A percentile compares a stretch with the other conserved stretches of the same genome.
These are phyloP conservation scores for Gelatoporia subvermispora DNA, from an alignment of 768 basidiomycete species.

Conservation along the genomic window DNA sequence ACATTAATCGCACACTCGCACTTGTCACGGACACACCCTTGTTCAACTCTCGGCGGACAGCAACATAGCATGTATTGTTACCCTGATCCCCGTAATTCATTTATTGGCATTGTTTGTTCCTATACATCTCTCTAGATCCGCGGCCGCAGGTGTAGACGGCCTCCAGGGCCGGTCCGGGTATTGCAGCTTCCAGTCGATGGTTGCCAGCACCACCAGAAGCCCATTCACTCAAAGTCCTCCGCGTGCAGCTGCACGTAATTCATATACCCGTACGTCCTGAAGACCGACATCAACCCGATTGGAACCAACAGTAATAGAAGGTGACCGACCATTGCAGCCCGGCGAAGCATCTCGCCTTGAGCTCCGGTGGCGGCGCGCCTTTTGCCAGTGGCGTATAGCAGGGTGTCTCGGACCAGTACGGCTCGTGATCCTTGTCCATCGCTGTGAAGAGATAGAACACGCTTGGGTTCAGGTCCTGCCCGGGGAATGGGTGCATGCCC, in stretches of 20 bases:
- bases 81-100: too few species aligned
- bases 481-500: background rate
- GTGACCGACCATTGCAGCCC: conserved; percentile 26
- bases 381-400: conserved; percentile 15
- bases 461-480: conserved; percentile 10
- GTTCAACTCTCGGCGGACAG: too few species aligned
- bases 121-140: too few species aligned
- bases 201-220: too few species aligned
- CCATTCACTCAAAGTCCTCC: conserved; percentile 27
- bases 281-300: background rate
- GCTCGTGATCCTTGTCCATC: conserved; percentile 23
- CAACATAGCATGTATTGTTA: too few species aligned
- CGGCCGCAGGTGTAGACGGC: too few species aligned
- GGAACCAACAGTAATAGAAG: background rate
- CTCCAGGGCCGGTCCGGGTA: too few species aligned
- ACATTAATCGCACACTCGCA: too few species aligned
- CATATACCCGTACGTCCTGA: conserved; percentile 32
- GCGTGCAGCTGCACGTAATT: conserved; percentile 34
- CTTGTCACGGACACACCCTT: too few species aligned
- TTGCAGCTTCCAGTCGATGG: too few species aligned
- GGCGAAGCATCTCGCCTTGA: conserved; percentile 22
- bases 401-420: conserved; percentile 37
- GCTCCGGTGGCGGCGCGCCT: conserved; percentile 11
- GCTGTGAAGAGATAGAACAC: conserved; percentile 43
- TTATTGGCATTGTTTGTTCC: too few species aligned